Evolutionary conservation across 352 stramenopile genomes (phyloP), one percentile per base, ranked within the genome.

Genomic region (Phytophthora parvispora): DNA sequence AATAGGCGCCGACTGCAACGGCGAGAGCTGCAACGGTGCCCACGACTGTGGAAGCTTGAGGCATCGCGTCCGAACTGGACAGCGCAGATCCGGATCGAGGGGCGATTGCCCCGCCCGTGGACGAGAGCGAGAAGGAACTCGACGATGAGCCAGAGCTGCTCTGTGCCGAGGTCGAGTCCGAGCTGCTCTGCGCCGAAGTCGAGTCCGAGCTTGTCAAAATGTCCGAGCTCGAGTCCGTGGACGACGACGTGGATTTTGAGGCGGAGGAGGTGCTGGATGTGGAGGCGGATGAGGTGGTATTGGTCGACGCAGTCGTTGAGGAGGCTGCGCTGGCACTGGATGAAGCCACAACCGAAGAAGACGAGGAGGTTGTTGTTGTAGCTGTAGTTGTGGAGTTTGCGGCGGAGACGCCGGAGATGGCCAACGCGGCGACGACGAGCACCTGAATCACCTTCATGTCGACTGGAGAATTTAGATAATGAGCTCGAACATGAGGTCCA

Each of bases 371-470:
- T 25, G 51, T 13, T 18, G n/a, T n/a, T n/a, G n/a, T n/a, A n/a
- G n/a, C n/a, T n/a, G 9, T 47, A 0, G 66, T 50, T 10, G 54
- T 45, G 16, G 36, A n/a, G 40, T 47, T 47, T 28, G 54, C 52
- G 24, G 22, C 57, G 40, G 51, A 67, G 16, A 48, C 22, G 9
- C 48, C 43, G 8, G 54, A 60, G 15, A 75, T 24, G 8, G 55
- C 60, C 38, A 75, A 31, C 0, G 56, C 40, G 6, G 42, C 32
- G n/a, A 71, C 9, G 9, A 62, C 1, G 13, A 75, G 12, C 7
- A 70, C 24, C 29, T 64, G 54, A 38, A 74, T 45, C 43, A 60
- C 29, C 60, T 74, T 63, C 60, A 74, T 74, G 25, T 28, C 25
- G 40, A 51, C 22, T n/a, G 45, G 24, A 20, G 15, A 62, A 53